phyloP scores from a whole-genome alignment of 2,329 filamentous ascomycete species.

The Botrytis fragariae region DNA sequence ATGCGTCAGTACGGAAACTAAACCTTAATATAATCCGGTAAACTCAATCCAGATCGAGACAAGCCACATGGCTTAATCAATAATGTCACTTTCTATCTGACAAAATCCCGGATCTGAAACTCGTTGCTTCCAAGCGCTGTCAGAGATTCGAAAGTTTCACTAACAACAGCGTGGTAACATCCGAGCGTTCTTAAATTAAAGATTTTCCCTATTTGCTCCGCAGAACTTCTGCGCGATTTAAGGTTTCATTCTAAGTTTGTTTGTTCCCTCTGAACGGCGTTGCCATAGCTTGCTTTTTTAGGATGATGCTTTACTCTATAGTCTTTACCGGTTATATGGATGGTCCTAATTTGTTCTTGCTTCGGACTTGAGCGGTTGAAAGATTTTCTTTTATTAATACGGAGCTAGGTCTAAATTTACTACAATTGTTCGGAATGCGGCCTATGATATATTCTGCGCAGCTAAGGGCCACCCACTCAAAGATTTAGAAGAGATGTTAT shows the following conservation, averaged over 20 bases:
- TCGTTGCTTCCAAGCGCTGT: neutral
- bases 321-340: neutral
- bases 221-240: neutral
- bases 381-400: neutral
- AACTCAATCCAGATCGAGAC: neutral
- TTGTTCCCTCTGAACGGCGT: neutral
- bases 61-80: neutral
- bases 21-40: neutral
- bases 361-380: neutral
- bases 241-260: neutral
- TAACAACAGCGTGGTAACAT: neutral
- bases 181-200: neutral
- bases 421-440: neutral
- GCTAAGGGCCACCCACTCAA: neutral
- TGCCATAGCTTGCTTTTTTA: neutral
- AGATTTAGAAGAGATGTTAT: neutral
- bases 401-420: neutral
- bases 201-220: neutral
- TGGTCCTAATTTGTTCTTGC: neutral
- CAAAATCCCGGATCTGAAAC: neutral
- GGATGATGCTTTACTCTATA: neutral
- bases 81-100: neutral
- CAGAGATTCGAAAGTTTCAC: conserved; percentile 1
- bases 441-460: neutral
- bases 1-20: neutral